phyloP scores from a whole-genome alignment of 768 basidiomycete species.

The Guyanaporus albipodus region DNA sequence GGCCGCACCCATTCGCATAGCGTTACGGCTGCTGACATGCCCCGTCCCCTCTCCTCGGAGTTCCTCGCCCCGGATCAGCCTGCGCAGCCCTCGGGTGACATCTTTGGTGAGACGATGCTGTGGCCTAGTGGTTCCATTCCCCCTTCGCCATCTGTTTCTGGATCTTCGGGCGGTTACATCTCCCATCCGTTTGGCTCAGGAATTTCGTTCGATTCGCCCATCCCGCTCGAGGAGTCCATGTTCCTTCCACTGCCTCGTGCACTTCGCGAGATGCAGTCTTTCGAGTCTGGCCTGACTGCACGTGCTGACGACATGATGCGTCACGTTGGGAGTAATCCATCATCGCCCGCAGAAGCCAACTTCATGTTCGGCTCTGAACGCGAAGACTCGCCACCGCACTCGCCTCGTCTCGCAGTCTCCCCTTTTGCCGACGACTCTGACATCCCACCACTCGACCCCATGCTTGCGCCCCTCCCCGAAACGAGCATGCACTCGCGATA shows the following conservation, averaged over 20 bases:
- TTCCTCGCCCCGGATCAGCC: constrained; percentile 23
- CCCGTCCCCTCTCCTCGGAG: constrained; percentile 35
- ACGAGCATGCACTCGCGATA: constrained; percentile 58
- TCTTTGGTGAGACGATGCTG: constrained; percentile 64
- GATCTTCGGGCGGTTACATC: constrained; percentile 29
- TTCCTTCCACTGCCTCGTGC: constrained; percentile 47
- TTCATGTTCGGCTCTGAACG: background rate
- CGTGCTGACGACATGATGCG: constrained; percentile 43
- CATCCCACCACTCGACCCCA: constrained; percentile 26
- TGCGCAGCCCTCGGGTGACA: constrained; percentile 40
- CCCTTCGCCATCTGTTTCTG: constrained; percentile 33
- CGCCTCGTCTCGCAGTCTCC: constrained; percentile 23
- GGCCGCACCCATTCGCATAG: constrained; percentile 76
- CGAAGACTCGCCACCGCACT: constrained; percentile 11
- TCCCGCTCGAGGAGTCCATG: constrained; percentile 40
- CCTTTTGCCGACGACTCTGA: constrained; percentile 29
- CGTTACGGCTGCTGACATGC: constrained; percentile 67
- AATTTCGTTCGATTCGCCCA: constrained; percentile 58
- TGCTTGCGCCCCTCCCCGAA: constrained; percentile 40
- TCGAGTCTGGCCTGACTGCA: constrained; percentile 79
- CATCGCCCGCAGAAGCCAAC: constrained; percentile 8
- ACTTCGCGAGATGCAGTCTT: constrained; percentile 84
- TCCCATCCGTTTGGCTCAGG: constrained; percentile 61
- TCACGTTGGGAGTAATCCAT: constrained; percentile 10
- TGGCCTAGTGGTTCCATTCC: constrained; percentile 41